Evolutionary conservation across 768 basidiomycete genomes (phyloP).

Genomic region (Tricholoma furcatifolium): DNA sequence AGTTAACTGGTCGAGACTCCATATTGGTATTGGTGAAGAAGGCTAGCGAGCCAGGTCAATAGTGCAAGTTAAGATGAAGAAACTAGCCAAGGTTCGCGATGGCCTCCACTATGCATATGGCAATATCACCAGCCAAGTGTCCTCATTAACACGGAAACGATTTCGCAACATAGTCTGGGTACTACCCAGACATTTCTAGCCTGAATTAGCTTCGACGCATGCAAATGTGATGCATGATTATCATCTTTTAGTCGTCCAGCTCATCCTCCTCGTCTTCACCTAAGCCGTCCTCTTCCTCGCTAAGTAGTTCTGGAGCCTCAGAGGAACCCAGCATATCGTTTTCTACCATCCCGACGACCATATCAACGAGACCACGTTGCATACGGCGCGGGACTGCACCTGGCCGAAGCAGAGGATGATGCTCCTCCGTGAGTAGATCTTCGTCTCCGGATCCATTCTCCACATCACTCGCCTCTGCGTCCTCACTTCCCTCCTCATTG

Average conservation of each 20-base stretch:
- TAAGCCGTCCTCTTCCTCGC: slow-evolving; percentile 33
- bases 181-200: too few relatives aligned
- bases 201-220: not conserved
- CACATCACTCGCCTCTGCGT: slow-evolving; percentile 15
- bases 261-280: slow-evolving; percentile 46
- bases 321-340: slow-evolving; percentile 43
- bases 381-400: slow-evolving; percentile 65
- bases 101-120: too few relatives aligned
- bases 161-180: too few relatives aligned
- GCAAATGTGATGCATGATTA: not conserved
- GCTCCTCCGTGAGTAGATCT: slow-evolving; percentile 48
- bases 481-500: not conserved
- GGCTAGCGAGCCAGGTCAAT: too few relatives aligned
- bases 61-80: too few relatives aligned
- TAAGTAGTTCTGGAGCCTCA: slow-evolving; percentile 23
- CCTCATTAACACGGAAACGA: too few relatives aligned
- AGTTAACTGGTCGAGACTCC: too few relatives aligned
- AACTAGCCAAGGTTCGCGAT: too few relatives aligned
- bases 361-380: slow-evolving; percentile 65
- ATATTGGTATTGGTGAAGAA: too few relatives aligned
- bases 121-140: too few relatives aligned
- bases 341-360: slow-evolving; percentile 62
- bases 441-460: slow-evolving; percentile 31
- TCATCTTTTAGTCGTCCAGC: slow-evolving; percentile 34
- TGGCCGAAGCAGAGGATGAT: slow-evolving; percentile 62